Base-by-base conservation (phyloP, 257 asterid genomes). In the Rauvolfia tetraphylla region DNA sequence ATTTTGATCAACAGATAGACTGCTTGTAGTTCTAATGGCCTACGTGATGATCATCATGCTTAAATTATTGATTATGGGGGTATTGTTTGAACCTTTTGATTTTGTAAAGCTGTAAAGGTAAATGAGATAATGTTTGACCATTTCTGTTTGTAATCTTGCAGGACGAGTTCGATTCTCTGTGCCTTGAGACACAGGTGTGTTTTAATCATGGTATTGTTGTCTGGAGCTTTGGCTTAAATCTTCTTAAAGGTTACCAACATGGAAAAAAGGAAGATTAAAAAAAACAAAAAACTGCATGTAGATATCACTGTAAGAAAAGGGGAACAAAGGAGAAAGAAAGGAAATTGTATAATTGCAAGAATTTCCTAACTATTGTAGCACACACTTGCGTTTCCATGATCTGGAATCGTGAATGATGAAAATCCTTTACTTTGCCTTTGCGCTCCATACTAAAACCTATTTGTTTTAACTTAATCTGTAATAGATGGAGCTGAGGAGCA, bases 141-240 rank as follows among this genome's bases (percentile, higher is more conserved):
- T 48, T 27, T 71, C 74, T 81, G 33, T 72, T 71, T 73, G 48
- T 46, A 71, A 66, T 79, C 42, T 73, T 78, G 87, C 97, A 91
- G 96, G 93, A 88, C 76, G 86, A 86, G 51, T 82, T 89, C 51
- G 91, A 89, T 81, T 80, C 93, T 0, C 36, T 84, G 75, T 79
- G 90, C 44, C 75, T 81, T 38, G 89, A 85, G 85, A 80, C 91
- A 61, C 89, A 89, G 96, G 96, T 91, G 7, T 23, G 71, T 66
- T 66, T 66, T 7, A 22, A 56, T 56, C 31, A 56, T 56, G 27
- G 15, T 53, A 20, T 7, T 63, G 70, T 22, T 65, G 46, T 20
- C 13, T 65, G 1, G 25, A 14, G 69, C 69, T 31, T 27, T 33
- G 22, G 4, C 70, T 34, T 65, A 65, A 51, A 63, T 18, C 46